These are phyloP conservation scores for Wolfiporia cocos DNA, from an alignment of 1,284 basidiomycete genomes.

Conservation along the genomic window DNA sequence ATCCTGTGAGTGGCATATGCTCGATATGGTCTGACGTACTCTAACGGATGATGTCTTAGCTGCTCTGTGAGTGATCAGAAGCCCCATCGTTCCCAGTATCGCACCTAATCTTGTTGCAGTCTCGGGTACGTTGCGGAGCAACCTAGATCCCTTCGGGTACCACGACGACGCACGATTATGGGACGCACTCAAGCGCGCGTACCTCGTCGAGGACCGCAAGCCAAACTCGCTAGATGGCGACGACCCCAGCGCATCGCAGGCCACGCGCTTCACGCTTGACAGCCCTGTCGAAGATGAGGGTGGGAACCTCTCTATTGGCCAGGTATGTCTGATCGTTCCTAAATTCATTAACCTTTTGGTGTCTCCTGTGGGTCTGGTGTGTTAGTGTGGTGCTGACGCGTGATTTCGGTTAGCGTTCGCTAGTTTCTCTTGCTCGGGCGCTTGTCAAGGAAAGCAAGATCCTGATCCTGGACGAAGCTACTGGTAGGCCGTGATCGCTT, in stretches of 20 bases:
- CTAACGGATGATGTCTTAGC: conserved; percentile 3
- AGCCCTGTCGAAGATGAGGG: conserved; percentile 84
- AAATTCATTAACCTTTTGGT: no score
- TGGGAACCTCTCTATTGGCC: conserved; percentile 50
- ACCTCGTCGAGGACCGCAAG: conserved; percentile 52
- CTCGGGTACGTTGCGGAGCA: conserved; percentile 76
- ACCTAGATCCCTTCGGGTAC: conserved; percentile 77
- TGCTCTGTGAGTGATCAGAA: conserved; percentile 15
- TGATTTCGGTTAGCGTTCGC: conserved; percentile 45
- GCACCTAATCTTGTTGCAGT: conserved; percentile 10
- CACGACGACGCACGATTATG: conserved; percentile 76
- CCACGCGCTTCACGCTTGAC: conserved; percentile 63
- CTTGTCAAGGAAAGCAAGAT: conserved; percentile 75
- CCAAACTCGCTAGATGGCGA: conserved; percentile 15
- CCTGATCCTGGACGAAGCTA: conserved; percentile 77
- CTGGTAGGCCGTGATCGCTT: conserved; percentile 27
- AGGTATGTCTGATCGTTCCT: conserved; percentile 14
- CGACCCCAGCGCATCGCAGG: conserved; percentile 12
- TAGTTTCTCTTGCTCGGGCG: conserved; percentile 80
- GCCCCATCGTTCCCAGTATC: not conserved
- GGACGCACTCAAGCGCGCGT: conserved; percentile 77
- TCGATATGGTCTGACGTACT: not conserved
- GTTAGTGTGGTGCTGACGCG: not conserved
- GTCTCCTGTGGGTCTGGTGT: no score
- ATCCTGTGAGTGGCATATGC: conserved; percentile 34